phyloP scores from a whole-genome alignment of 345 rosid species.

The Salix udensis region DNA sequence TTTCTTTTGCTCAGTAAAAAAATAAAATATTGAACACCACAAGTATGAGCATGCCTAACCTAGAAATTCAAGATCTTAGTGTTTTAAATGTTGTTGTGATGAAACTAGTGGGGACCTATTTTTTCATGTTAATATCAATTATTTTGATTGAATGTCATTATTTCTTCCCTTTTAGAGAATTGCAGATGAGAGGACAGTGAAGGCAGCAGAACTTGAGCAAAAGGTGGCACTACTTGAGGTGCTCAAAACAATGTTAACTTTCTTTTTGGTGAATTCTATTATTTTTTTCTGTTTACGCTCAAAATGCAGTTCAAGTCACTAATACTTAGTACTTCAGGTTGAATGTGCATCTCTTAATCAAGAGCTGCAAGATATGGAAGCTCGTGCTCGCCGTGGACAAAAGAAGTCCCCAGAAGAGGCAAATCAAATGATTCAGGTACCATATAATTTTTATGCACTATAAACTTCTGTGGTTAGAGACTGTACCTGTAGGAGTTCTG shows the following conservation, averaged over 20 bases:
- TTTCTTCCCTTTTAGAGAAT: slow-evolving; percentile 48
- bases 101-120: slow-evolving; percentile 3
- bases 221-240: slow-evolving; percentile 95
- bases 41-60: background rate
- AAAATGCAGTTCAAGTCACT: slow-evolving; percentile 12
- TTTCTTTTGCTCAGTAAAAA: background rate
- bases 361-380: slow-evolving; percentile 94
- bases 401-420: slow-evolving; percentile 89
- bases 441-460: background rate
- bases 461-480: too few species aligned
- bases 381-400: slow-evolving; percentile 78
- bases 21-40: background rate
- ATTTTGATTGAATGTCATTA: slow-evolving; percentile 1
- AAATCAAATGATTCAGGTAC: slow-evolving; percentile 90
- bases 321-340: slow-evolving; percentile 47
- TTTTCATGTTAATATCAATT: background rate
- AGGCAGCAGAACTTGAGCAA: slow-evolving; percentile 87
- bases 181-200: slow-evolving; percentile 88
- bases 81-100: background rate
- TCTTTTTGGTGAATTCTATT: slow-evolving; percentile 3
- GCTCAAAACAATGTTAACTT: slow-evolving; percentile 14
- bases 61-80: background rate
- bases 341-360: slow-evolving; percentile 83
- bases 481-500: background rate
- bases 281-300: slow-evolving; percentile 5